phyloP scores from a whole-genome alignment of 805 yeast species.

The Yarrowia sp. region DNA sequence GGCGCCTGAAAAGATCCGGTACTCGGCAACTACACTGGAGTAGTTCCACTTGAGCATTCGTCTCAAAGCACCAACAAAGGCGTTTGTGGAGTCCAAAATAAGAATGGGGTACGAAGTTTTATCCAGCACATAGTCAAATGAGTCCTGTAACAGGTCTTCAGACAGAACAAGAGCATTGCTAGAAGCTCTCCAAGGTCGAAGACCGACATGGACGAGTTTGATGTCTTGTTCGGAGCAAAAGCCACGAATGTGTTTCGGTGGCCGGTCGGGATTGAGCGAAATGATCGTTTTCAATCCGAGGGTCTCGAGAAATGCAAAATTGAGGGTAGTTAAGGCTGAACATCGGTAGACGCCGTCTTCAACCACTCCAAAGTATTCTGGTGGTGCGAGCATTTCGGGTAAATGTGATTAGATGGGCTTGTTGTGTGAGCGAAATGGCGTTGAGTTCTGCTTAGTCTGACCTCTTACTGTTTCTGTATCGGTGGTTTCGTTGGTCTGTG shows the following conservation, averaged over 20 bases:
- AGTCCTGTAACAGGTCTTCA: constrained; percentile 65
- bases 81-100: constrained; percentile 78
- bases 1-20: constrained; percentile 74
- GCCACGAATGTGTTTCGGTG: constrained; percentile 71
- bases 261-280: constrained; percentile 83
- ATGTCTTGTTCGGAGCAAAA: constrained; percentile 60
- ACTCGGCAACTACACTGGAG: constrained; percentile 83
- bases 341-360: constrained; percentile 89
- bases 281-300: constrained; percentile 71
- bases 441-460: neutral
- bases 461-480: neutral
- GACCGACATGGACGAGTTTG: constrained; percentile 49
- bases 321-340: constrained; percentile 75
- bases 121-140: constrained; percentile 71
- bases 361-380: constrained; percentile 89
- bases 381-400: constrained; percentile 78
- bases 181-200: constrained; percentile 53
- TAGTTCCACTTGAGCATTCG: constrained; percentile 89
- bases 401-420: neutral
- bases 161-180: constrained; percentile 78
- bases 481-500: neutral
- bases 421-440: neutral
- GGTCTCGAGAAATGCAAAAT: constrained; percentile 79
- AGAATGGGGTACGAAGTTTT: constrained; percentile 68
- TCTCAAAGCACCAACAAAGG: constrained; percentile 80